These are phyloP conservation scores for Chondrus crispus DNA, from an alignment of 23 red algal species.

Conservation along the genomic window DNA sequence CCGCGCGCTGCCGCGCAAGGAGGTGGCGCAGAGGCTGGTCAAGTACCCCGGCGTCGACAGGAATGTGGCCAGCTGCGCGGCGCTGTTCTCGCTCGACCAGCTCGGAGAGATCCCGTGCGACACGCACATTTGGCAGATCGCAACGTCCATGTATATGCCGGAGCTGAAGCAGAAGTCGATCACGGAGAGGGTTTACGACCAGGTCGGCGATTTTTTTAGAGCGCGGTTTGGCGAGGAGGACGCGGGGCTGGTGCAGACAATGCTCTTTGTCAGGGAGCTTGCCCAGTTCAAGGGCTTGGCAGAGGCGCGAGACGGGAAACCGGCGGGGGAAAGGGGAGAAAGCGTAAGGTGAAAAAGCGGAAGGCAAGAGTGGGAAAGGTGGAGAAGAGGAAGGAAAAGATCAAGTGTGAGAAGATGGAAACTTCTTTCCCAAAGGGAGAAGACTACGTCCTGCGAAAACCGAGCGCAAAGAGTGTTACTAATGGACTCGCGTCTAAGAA, in stretches of 20 bases:
- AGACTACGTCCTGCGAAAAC: too few relatives aligned
- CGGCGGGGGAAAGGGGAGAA: too few relatives aligned
- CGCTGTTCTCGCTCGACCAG: constrained; percentile 80
- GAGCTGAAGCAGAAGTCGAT: constrained; percentile 70
- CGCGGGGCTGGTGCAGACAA: constrained; percentile 70
- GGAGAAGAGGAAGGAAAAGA: too few relatives aligned
- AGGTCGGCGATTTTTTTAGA: constrained; percentile 81
- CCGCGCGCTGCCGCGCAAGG: constrained; percentile 19
- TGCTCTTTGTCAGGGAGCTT: constrained; percentile 84
- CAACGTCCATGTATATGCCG: constrained; percentile 74
- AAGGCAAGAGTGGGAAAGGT: too few relatives aligned
- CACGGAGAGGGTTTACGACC: constrained; percentile 62
- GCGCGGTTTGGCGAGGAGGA: constrained; percentile 66
- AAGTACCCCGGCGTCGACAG: constrained; percentile 76
- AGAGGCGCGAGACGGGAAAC: too few relatives aligned
- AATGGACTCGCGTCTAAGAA: too few relatives aligned
- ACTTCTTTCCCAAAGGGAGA: too few relatives aligned
- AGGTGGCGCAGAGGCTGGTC: constrained; percentile 55
- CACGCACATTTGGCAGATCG: constrained; percentile 94
- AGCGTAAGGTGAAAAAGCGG: too few relatives aligned
- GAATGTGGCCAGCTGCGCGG: constrained; percentile 91
- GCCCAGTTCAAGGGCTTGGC: constrained; percentile 61
- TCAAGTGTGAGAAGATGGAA: too few relatives aligned
- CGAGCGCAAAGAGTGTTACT: too few relatives aligned
- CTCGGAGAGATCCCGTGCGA: constrained; percentile 86